Base-by-base conservation (phyloP, 495 filamentous ascomycete species). In the Baudoinia panamericana region DNA sequence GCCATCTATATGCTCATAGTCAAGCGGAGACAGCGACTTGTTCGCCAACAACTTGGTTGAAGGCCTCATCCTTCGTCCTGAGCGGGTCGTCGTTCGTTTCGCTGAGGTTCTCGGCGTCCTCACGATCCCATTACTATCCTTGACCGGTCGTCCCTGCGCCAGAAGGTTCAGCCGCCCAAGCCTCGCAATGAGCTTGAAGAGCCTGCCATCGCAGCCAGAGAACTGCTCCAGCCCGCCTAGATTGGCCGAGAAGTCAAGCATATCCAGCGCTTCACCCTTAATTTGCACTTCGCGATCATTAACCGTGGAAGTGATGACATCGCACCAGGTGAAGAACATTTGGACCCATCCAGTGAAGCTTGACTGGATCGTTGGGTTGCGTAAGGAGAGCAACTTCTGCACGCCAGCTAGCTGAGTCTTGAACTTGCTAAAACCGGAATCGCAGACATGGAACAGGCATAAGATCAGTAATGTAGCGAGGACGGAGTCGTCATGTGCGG, bases 301-400 rank as follows among this genome's bases (percentile, higher is more conserved):
- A 43, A 93, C 80, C 33, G 82, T 84, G 20, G 84, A 82, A 0
- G 83, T 85, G 64, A 94, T 81, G n/a, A 84, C 86, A 56, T 94
- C 88, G 50, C 92, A 84, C 73, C 86, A 94, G 12, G 85, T 90
- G 54, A 95, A 95, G 54, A 94, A 76, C n/a, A 84, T 78, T 45
- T 93, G 84, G 66, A 94, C 85, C 88, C 88, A 96, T 4, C 69
- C 78, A 22, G 83, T 74, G 38, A 84, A 80, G 15, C 70, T 65
- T 12, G 76, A 72, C 28, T 76, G 65, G 13, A 70, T 58, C 21
- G 70, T 72, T 18, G 75, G 72, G 45, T 80, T 70, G 39, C 87
- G 72, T 62, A 96, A 76, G 9, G 78, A 72, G 9, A 95, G 73
- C 34, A 96, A 75, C 65, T 90, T 88, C 57, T 87, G 90, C 36